Evolutionary conservation across 108 stramenopile species (phyloP).

Genomic region (Cyclotella baltica): DNA sequence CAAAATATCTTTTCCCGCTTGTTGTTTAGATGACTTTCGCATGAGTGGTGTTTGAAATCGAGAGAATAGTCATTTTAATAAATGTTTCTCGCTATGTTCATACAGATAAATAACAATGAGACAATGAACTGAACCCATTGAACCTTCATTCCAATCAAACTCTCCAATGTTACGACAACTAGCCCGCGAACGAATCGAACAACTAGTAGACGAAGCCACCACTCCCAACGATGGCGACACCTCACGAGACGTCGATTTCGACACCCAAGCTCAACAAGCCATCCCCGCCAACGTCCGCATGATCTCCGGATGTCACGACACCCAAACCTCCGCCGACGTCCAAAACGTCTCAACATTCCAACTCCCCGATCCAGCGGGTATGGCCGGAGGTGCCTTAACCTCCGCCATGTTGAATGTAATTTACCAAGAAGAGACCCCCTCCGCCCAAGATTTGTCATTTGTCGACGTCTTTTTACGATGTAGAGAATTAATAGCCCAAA

Average conservation of each 20-base stretch:
- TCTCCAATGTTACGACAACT: too few species aligned
- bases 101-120: too few species aligned
- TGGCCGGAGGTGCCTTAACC: constrained; percentile 85
- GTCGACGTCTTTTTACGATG: constrained; percentile 61
- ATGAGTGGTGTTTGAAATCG: too few species aligned
- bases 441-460: constrained; percentile 59
- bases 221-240: neutral
- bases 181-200: neutral
- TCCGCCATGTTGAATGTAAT: constrained; percentile 76
- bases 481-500: constrained; percentile 51
- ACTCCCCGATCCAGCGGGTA: constrained; percentile 69
- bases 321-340: constrained; percentile 89
- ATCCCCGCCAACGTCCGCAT: constrained; percentile 82
- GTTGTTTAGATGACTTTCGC: too few species aligned
- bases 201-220: neutral
- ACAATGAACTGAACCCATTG: too few species aligned
- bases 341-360: constrained; percentile 66
- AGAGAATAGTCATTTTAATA: too few species aligned
- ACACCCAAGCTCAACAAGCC: constrained; percentile 47
- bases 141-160: too few species aligned
- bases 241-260: constrained; percentile 8
- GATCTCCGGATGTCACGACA: constrained; percentile 83
- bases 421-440: constrained; percentile 51
- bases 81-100: too few species aligned
- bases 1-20: too few species aligned